Evolutionary conservation across 345 rosid genomes (phyloP).

Genomic region (Anacardium occidentale): DNA sequence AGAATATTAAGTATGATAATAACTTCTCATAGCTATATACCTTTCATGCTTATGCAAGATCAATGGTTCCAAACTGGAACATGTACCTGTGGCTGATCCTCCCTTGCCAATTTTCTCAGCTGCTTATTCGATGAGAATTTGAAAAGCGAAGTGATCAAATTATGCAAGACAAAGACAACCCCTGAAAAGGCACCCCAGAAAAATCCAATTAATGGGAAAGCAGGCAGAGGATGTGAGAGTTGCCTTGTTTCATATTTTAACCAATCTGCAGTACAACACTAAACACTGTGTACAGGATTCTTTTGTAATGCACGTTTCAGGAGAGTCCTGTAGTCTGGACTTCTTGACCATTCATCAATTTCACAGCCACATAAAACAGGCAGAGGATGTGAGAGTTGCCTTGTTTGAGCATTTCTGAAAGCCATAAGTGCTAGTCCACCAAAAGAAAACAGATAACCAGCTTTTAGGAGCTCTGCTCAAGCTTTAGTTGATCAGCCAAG

Average conservation of each 20-base stretch:
- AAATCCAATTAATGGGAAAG: not conserved
- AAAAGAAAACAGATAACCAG: slow-evolving; percentile 10
- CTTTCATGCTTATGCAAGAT: not conserved
- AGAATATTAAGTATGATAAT: not conserved
- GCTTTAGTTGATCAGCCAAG: slow-evolving; percentile 80
- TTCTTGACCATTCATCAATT: slow-evolving; percentile 92
- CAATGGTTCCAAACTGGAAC: not conserved
- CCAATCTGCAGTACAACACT: slow-evolving; percentile 27
- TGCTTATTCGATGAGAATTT: not conserved
- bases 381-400: slow-evolving; percentile 55
- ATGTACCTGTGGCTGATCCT: not conserved
- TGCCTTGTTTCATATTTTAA: slow-evolving; percentile 13
- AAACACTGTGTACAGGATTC: slow-evolving; percentile 34
- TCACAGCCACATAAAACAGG: slow-evolving; percentile 98
- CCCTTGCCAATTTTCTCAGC: not conserved
- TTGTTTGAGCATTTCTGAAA: slow-evolving; percentile 93
- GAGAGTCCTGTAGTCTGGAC: slow-evolving; percentile 61
- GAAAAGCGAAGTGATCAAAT: not conserved
- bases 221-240: slow-evolving; percentile 85
- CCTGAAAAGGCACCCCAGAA: slow-evolving; percentile 17
- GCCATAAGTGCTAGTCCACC: slow-evolving; percentile 26
- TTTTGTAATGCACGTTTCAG: slow-evolving; percentile 57
- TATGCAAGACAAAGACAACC: not conserved
- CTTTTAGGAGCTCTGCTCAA: not conserved
- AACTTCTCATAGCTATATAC: not conserved